These are phyloP conservation scores for Solidago caesia DNA, from an alignment of 129 eudicot species.

Conservation along the genomic window DNA sequence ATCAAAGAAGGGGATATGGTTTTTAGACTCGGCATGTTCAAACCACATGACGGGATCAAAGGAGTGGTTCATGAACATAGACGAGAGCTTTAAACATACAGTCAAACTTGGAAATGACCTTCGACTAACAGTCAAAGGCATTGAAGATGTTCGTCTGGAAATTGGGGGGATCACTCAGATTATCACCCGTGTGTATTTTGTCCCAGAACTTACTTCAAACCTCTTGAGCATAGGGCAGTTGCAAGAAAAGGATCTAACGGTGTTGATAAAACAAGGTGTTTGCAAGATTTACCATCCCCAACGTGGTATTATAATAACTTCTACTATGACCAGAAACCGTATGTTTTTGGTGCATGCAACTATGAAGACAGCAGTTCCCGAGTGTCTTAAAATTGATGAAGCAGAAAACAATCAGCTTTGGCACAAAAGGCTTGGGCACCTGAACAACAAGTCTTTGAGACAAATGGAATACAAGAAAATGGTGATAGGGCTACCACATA, in stretches of 20 bases:
- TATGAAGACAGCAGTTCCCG: neutral
- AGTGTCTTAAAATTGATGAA: too few species aligned
- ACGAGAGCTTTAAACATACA: neutral
- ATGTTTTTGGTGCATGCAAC: neutral
- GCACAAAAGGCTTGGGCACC: neutral
- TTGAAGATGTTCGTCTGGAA: neutral
- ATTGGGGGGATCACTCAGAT: too few species aligned
- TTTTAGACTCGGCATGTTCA: neutral
- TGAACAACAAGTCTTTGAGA: neutral
- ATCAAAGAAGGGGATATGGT: neutral
- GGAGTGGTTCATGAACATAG: neutral
- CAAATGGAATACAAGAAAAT: neutral
- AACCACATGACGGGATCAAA: neutral
- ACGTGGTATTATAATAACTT: neutral
- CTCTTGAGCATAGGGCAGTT: too few species aligned
- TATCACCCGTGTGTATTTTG: too few species aligned
- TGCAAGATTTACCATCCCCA: neutral
- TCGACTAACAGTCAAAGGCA: neutral
- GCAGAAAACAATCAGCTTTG: neutral
- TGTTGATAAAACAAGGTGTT: neutral
- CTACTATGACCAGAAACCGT: neutral
- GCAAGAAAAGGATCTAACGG: neutral
- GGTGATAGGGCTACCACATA: neutral
- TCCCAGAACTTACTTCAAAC: too few species aligned
- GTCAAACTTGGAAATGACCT: neutral